phyloP scores from a whole-genome alignment of 2,329 filamentous ascomycete species.

The Trichophyton simii region DNA sequence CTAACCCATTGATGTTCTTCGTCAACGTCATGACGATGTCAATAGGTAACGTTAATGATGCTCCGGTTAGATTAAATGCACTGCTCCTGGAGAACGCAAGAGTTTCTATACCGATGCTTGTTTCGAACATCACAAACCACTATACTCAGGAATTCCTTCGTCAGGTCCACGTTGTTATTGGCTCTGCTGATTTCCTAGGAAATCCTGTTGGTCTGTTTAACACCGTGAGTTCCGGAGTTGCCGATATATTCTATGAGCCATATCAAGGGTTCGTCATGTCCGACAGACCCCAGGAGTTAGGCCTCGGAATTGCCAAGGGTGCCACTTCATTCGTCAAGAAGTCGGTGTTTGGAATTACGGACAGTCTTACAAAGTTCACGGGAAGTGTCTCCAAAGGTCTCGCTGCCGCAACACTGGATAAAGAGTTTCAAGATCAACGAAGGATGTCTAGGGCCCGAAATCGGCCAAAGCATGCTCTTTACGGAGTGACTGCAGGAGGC shows the following conservation, averaged over 20 bases:
- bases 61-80: slow-evolving; percentile 83
- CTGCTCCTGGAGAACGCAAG: slow-evolving; percentile 90
- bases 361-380: slow-evolving; percentile 95
- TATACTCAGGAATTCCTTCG: slow-evolving; percentile 94
- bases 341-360: slow-evolving; percentile 91
- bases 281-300: slow-evolving; percentile 87
- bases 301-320: slow-evolving; percentile 88
- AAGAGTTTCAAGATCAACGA: slow-evolving; percentile 93
- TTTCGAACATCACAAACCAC: slow-evolving; percentile 79
- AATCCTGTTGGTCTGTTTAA: slow-evolving; percentile 98
- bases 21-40: slow-evolving; percentile 99
- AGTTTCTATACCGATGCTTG: slow-evolving; percentile 70
- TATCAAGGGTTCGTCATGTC: slow-evolving; percentile 97
- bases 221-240: slow-evolving; percentile 92
- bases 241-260: slow-evolving; percentile 97
- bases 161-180: slow-evolving; percentile 93
- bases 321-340: slow-evolving; percentile 98
- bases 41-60: slow-evolving; percentile 97
- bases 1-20: slow-evolving; percentile 96
- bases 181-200: slow-evolving; percentile 91
- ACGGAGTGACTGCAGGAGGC: slow-evolving; percentile 87
- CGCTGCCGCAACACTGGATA: slow-evolving; percentile 88
- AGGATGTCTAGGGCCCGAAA: slow-evolving; percentile 89
- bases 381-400: slow-evolving; percentile 94
- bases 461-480: slow-evolving; percentile 89